These are phyloP conservation scores for Ochetophila trinervis DNA, from an alignment of 306 rosid genomes.

Conservation along the genomic window DNA sequence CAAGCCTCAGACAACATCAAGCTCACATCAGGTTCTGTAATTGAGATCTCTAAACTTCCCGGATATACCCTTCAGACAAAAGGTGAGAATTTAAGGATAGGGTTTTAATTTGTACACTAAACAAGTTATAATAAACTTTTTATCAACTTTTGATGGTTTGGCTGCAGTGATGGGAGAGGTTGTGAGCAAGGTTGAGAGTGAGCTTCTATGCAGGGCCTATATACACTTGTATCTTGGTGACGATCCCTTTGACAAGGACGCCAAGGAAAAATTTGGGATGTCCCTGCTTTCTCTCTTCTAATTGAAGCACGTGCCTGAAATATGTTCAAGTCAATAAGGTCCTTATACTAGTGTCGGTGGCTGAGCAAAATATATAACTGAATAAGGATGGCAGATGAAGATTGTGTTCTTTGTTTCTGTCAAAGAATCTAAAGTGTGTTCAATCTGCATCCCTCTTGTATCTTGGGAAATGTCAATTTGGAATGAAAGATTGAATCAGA, in stretches of 20 bases:
- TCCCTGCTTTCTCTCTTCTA: slow-evolving; percentile 21
- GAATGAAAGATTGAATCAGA: neutral
- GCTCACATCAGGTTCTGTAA: slow-evolving; percentile 6
- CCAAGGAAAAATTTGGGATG: slow-evolving; percentile 20
- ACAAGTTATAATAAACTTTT: neutral
- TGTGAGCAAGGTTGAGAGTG: slow-evolving; percentile 21
- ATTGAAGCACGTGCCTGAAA: neutral
- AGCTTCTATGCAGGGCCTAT: slow-evolving; percentile 25
- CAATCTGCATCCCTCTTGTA: neutral
- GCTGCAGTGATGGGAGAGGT: slow-evolving; percentile 27
- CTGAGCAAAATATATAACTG: slow-evolving; percentile 6
- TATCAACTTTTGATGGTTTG: neutral
- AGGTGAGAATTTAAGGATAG: neutral
- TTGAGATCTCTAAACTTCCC: slow-evolving; percentile 17
- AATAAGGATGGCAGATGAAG: slow-evolving; percentile 1
- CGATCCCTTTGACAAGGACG: slow-evolving; percentile 21
- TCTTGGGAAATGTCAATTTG: neutral
- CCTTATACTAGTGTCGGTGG: neutral
- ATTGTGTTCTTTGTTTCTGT: slow-evolving; percentile 7
- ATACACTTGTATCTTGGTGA: slow-evolving; percentile 20
- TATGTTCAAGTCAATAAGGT: slow-evolving; percentile 12
- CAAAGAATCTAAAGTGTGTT: neutral
- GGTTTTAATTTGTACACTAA: neutral
- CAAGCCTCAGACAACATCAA: slow-evolving; percentile 7
- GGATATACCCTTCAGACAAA: slow-evolving; percentile 23